A percentile compares a stretch with the other conserved stretches of the same genome.
Conservation (phyloP, 441 rosid genomes). For the Brassica hybrid region DNA sequence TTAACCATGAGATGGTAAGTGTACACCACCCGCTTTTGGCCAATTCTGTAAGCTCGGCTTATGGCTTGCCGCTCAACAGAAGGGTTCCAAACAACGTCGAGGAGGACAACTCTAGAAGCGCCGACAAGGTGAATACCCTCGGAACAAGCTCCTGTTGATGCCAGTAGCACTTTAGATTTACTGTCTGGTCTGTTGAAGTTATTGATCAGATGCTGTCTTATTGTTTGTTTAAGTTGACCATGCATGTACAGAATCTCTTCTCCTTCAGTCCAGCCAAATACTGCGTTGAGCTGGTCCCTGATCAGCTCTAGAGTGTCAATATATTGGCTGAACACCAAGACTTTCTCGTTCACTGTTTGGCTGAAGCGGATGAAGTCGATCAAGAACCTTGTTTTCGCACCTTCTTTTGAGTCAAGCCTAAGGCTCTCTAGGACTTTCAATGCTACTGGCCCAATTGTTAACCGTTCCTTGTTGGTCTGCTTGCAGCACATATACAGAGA, state of each 20-base stretch:
- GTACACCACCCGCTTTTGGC: conserved; percentile 63
- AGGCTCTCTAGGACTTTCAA: conserved; percentile 31
- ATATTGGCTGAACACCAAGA: conserved; percentile 71
- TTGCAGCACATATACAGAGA: conserved; percentile 39
- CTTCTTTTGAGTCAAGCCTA: conserved; percentile 48
- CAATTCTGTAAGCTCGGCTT: conserved; percentile 73
- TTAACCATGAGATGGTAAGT: conserved; percentile 67
- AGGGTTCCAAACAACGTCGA: conserved; percentile 89
- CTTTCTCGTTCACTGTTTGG: conserved; percentile 55
- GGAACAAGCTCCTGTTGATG: conserved; percentile 75
- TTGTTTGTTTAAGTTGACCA: conserved; percentile 50
- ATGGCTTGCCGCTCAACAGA: conserved; percentile 80
- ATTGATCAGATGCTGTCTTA: conserved; percentile 60
- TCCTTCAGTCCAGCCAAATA: conserved; percentile 58
- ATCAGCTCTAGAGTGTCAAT: conserved; percentile 54
- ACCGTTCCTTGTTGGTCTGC: conserved; percentile 29
- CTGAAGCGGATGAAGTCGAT: conserved; percentile 59
- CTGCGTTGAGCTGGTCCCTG: conserved; percentile 45
- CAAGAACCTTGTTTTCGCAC: conserved; percentile 68
- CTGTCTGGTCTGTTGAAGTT: conserved; percentile 59
- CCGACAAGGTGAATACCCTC: conserved; percentile 87
- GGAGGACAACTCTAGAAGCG: conserved; percentile 78
- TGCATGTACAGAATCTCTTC: conserved; percentile 56
- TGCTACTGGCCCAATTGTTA: conserved; percentile 17
- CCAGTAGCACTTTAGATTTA: conserved; percentile 66